Percentiles rank a stretch among this genome's conserved stretches.
phyloP scores from a whole-genome alignment of 2,329 filamentous ascomycete species.

The Teratosphaeria nubilosa region DNA sequence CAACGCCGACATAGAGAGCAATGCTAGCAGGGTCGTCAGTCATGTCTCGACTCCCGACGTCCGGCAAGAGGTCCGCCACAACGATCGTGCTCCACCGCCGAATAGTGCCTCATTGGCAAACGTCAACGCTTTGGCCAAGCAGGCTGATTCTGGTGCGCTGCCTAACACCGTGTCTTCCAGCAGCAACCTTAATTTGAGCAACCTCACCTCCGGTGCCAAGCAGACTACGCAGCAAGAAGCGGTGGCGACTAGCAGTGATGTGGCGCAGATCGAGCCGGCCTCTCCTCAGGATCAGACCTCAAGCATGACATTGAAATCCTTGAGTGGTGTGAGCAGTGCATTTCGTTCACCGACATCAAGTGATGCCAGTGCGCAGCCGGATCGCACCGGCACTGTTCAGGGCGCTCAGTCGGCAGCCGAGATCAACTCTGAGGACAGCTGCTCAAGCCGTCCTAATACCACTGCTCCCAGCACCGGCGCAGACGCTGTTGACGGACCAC shows the following conservation, averaged over 20 bases:
- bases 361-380: neutral
- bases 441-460: neutral
- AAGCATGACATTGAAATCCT: neutral
- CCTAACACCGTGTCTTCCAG: neutral
- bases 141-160: neutral
- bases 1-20: neutral
- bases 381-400: neutral
- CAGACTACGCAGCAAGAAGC: neutral
- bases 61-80: neutral
- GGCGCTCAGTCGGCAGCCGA: neutral
- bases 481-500: neutral
- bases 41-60: neutral
- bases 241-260: neutral
- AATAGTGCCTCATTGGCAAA: neutral
- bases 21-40: slow-evolving; percentile 1
- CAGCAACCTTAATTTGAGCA: neutral
- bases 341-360: neutral
- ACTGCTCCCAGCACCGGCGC: neutral
- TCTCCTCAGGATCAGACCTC: neutral
- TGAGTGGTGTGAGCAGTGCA: neutral
- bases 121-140: neutral
- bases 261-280: neutral
- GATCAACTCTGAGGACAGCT: neutral
- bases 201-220: neutral
- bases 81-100: neutral